Conservation (phyloP, 768 basidiomycete genomes). For the Russula lepida region DNA sequence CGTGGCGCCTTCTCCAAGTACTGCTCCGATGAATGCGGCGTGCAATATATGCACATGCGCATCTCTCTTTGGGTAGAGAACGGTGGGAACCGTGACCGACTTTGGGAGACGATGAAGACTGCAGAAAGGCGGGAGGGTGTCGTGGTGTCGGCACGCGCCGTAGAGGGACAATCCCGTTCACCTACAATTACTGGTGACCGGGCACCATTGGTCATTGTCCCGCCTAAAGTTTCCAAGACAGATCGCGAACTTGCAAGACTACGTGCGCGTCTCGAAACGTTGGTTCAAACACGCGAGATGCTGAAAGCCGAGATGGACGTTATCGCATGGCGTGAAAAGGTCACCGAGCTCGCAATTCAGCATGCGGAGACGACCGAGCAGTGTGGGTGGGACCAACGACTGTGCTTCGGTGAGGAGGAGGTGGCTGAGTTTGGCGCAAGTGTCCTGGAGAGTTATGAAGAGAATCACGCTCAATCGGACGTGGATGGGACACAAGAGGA, state of each 20-base stretch:
- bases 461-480: slow-evolving; percentile 34
- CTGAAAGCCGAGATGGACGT: slow-evolving; percentile 64
- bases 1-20: slow-evolving; percentile 84
- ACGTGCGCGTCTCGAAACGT: slow-evolving; percentile 43
- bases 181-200: not conserved
- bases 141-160: slow-evolving; percentile 33
- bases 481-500: slow-evolving; percentile 29
- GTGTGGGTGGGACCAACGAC: slow-evolving; percentile 85
- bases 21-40: slow-evolving; percentile 83
- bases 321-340: slow-evolving; percentile 58
- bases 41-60: slow-evolving; percentile 59
- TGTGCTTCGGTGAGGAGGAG: slow-evolving; percentile 78
- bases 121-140: slow-evolving; percentile 66
- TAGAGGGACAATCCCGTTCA: slow-evolving; percentile 11
- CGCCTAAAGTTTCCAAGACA: slow-evolving; percentile 38
- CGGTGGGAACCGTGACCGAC: slow-evolving; percentile 51
- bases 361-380: slow-evolving; percentile 55
- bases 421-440: slow-evolving; percentile 60
- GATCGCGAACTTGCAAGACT: slow-evolving; percentile 52
- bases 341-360: slow-evolving; percentile 58
- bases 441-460: slow-evolving; percentile 61
- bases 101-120: slow-evolving; percentile 70
- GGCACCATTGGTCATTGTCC: slow-evolving; percentile 23
- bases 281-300: slow-evolving; percentile 53
- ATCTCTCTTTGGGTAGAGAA: slow-evolving; percentile 54